Percentiles rank a stretch among this genome's conserved stretches.
phyloP scores from a whole-genome alignment of 768 basidiomycete species.

The Suillus paluster region DNA sequence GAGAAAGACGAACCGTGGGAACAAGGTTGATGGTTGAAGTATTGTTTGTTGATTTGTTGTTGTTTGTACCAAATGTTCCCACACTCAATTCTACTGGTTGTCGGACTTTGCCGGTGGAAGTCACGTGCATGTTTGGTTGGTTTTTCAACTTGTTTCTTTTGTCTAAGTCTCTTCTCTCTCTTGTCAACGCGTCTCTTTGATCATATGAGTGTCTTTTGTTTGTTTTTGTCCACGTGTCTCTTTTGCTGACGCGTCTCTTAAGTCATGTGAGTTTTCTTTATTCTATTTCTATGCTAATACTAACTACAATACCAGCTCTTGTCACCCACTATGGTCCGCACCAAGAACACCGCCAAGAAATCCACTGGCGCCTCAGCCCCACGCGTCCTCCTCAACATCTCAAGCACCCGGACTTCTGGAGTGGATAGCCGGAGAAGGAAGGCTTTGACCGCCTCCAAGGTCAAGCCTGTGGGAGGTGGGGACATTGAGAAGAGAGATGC shows the following conservation, averaged over 20 bases:
- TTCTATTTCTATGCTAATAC: background rate
- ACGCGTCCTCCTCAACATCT: background rate
- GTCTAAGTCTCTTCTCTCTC: no score
- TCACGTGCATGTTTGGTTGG: background rate
- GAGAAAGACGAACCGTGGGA: no score
- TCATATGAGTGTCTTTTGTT: background rate
- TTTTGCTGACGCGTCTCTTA: no score
- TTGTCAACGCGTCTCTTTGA: background rate
- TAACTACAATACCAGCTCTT: background rate
- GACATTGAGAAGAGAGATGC: background rate
- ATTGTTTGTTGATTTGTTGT: no score
- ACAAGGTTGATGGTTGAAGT: no score
- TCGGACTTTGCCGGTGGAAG: background rate
- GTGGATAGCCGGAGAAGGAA: background rate
- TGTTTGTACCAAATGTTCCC: no score
- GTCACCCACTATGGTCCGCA: background rate
- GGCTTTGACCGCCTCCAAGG: background rate
- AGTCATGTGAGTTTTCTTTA: no score
- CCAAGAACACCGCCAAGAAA: background rate
- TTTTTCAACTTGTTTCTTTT: background rate
- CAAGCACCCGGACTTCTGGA: background rate
- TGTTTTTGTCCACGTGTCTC: background rate
- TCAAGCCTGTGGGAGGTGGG: background rate
- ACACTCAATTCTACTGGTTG: no score
- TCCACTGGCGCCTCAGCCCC: background rate